These are phyloP conservation scores for Phytopythium montanum DNA, from an alignment of 352 stramenopile species.

Conservation along the genomic window DNA sequence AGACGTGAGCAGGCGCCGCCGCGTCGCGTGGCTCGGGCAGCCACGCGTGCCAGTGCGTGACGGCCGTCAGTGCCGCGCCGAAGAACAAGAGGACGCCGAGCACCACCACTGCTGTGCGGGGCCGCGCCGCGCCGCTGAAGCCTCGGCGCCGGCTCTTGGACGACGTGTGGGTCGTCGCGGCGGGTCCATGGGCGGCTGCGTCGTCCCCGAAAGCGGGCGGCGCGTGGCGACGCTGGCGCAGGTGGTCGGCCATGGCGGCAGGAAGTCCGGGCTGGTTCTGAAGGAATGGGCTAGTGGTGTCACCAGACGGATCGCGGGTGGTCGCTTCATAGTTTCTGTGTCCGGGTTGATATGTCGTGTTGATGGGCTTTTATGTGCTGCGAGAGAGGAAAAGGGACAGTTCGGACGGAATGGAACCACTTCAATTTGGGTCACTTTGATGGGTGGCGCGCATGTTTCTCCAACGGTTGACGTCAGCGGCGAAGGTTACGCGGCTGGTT, in stretches of 20 bases:
- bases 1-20: constrained; percentile 30
- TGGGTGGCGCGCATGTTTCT: background rate
- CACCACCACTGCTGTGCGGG: constrained; percentile 18
- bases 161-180: too few relatives aligned
- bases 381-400: background rate
- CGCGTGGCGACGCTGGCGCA: background rate
- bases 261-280: too few relatives aligned
- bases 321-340: background rate
- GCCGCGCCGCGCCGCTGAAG: background rate
- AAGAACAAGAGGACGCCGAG: constrained; percentile 46
- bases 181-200: background rate
- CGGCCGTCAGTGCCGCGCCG: constrained; percentile 22
- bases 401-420: background rate
- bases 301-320: background rate
- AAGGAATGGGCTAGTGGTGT: too few relatives aligned
- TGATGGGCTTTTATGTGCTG: background rate
- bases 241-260: background rate
- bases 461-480: background rate
- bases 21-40: constrained; percentile 36
- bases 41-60: constrained; percentile 52
- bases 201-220: background rate
- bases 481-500: background rate
- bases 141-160: background rate
- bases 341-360: background rate
- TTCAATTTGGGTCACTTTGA: background rate